Evolutionary conservation across 495 filamentous ascomycete species (phyloP), one percentile per base, ranked within the genome.

Genomic region (Saxophila tyrrhenica): DNA sequence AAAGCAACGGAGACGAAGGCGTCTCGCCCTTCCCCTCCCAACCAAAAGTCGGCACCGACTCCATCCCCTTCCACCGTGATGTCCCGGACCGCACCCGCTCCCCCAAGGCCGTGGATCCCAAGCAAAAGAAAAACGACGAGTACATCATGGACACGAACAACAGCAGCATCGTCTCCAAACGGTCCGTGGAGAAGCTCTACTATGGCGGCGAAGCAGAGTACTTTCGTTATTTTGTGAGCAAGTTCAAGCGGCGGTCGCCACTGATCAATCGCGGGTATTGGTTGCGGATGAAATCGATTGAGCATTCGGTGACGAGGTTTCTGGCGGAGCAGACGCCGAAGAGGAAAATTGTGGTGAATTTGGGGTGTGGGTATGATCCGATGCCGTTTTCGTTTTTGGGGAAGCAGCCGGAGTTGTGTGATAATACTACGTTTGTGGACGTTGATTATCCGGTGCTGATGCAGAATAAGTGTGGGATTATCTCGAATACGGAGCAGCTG

Each of bases 361-460:
- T 95, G 55, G 89, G 91, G 45, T 94, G 88, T 74, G 90, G 89
- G 65, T 92, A 87, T 69, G 90, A 96, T 73, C 86, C 90, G 39
- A 70, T 94, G n/a, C 86, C 89, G 0, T 95, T 89, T 72, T 85
- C 88, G 61, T 87, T 84, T 53, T 77, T 92, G 50, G 73, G 76
- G 7, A 74, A 79, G 58, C 80, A 86, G 56, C 70, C 75, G 3
- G 64, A 73, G 11, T 51, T 70, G 13, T 84, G 78, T 63, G 67
- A 68, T 11, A 66, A 78, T 52, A 75, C 75, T 24, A 78, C 71
- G 32, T 95, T 94, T 59, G 74, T 95, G 42, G 89, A 97, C 66
- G 81, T 95, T 32, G 91, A 95, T 64, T 94, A 90, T 62, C 80
- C 82, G 25, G 80, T 87, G 50, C 70, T 95, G 46, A 91, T 95